Evolutionary conservation across 2,329 filamentous ascomycete genomes (phyloP).

Genomic region (Microcera coccophila): DNA sequence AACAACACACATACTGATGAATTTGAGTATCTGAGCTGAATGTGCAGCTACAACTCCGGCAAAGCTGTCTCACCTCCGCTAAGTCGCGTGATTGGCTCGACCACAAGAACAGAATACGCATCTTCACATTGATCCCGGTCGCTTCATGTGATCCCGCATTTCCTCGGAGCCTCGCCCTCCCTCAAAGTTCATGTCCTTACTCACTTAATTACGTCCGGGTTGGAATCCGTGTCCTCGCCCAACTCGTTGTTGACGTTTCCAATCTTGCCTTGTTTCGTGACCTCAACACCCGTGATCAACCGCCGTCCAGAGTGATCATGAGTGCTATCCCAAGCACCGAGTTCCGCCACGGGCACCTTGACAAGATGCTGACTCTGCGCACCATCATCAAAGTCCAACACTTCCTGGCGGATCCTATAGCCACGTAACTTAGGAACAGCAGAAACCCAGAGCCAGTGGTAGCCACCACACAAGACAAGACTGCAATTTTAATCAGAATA

Average conservation of each 20-base stretch:
- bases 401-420: conserved; percentile 55
- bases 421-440: conserved; percentile 47
- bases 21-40: too few relatives aligned
- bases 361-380: conserved; percentile 45
- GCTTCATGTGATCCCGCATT: too few relatives aligned
- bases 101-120: too few relatives aligned
- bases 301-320: conserved; percentile 47
- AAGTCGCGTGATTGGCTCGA: too few relatives aligned
- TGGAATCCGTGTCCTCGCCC: conserved; percentile 8
- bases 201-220: conserved; percentile 2
- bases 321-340: conserved; percentile 54
- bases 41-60: too few relatives aligned
- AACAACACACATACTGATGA: too few relatives aligned
- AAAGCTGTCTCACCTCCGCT: too few relatives aligned
- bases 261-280: not conserved
- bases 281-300: not conserved
- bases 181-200: too few relatives aligned
- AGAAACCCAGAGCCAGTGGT: conserved; percentile 58
- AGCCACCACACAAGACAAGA: conserved; percentile 49
- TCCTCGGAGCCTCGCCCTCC: too few relatives aligned
- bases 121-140: too few relatives aligned
- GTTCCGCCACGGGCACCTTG: conserved; percentile 48
- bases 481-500: conserved; percentile 26
- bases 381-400: conserved; percentile 46
- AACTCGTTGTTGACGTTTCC: not conserved